phyloP scores from a whole-genome alignment of 495 filamentous ascomycete species.

The Penicillium malachiteum region DNA sequence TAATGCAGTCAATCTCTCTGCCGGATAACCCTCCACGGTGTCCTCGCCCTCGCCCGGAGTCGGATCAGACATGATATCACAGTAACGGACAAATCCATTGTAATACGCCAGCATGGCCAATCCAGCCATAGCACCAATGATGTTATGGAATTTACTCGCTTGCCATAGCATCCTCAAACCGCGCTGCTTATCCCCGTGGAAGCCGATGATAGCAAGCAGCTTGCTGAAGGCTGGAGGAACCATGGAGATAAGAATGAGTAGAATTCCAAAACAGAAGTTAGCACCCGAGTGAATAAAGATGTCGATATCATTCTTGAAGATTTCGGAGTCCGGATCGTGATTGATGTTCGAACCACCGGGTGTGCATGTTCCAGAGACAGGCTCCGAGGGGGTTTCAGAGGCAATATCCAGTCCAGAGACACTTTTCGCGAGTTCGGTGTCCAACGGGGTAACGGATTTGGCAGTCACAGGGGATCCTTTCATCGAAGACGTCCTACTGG shows the following conservation, averaged over 20 bases:
- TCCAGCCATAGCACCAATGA: constrained; percentile 88
- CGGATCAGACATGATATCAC: constrained; percentile 75
- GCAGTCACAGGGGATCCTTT: constrained; percentile 4
- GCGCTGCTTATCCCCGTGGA: constrained; percentile 82
- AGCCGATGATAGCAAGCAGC: constrained; percentile 85
- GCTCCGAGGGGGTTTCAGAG: constrained; percentile 1
- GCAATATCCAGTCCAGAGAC: constrained; percentile 34
- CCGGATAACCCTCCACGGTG: constrained; percentile 68
- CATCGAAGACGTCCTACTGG: constrained; percentile 12
- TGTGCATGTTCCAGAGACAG: constrained; percentile 17
- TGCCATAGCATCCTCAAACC: constrained; percentile 90
- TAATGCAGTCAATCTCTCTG: constrained; percentile 63
- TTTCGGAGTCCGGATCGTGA: constrained; percentile 51
- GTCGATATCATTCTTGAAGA: constrained; percentile 71
- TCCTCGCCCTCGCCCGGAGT: constrained; percentile 51
- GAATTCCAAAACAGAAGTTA: constrained; percentile 84
- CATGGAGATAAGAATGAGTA: constrained; percentile 83
- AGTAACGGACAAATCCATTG: constrained; percentile 79
- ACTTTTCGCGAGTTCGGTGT: constrained; percentile 25
- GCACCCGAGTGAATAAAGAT: constrained; percentile 84
- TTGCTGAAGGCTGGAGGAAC: constrained; percentile 85
- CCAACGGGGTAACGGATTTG: constrained; percentile 1
- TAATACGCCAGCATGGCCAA: constrained; percentile 81
- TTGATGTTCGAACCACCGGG: constrained; percentile 32
- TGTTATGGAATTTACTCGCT: constrained; percentile 78